Conservation (phyloP, 1,284 basidiomycete genomes). For the Cryptococcus jaspeensis region DNA sequence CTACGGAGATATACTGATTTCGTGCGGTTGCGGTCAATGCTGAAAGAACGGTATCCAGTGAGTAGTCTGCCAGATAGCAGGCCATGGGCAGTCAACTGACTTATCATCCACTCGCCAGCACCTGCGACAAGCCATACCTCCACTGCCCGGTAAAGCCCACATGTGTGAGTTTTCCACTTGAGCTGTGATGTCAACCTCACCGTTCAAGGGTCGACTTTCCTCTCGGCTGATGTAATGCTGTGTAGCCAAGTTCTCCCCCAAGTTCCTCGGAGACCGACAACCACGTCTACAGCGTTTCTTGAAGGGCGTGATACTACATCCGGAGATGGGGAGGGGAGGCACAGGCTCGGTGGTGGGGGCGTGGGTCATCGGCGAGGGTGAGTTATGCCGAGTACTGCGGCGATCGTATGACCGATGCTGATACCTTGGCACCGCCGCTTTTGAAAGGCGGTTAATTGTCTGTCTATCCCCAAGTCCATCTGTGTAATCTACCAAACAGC, state of each 20-base stretch:
- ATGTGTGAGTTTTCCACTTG: slow-evolving; percentile 31
- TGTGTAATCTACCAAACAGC: too few relatives aligned
- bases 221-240: not conserved
- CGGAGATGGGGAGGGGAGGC: slow-evolving; percentile 45
- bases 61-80: too few relatives aligned
- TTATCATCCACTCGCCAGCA: slow-evolving; percentile 17
- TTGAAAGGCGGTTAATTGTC: not conserved
- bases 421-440: not conserved
- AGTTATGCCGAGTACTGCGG: not conserved
- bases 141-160: slow-evolving; percentile 45
- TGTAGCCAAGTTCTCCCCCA: slow-evolving; percentile 38
- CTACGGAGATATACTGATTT: slow-evolving; percentile 46
- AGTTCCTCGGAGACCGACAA: slow-evolving; percentile 42
- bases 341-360: slow-evolving; percentile 26
- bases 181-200: not conserved
- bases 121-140: slow-evolving; percentile 35
- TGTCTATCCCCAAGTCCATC: not conserved
- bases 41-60: slow-evolving; percentile 34
- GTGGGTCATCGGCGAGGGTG: slow-evolving; percentile 33
- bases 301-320: slow-evolving; percentile 43
- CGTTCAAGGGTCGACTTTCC: not conserved
- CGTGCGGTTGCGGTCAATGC: slow-evolving; percentile 28
- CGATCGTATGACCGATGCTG: not conserved
- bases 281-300: slow-evolving; percentile 44
- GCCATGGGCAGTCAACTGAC: too few relatives aligned